phyloP scores from a whole-genome alignment of 371 early-diverging fungal genomes.

The Racocetra persica region DNA sequence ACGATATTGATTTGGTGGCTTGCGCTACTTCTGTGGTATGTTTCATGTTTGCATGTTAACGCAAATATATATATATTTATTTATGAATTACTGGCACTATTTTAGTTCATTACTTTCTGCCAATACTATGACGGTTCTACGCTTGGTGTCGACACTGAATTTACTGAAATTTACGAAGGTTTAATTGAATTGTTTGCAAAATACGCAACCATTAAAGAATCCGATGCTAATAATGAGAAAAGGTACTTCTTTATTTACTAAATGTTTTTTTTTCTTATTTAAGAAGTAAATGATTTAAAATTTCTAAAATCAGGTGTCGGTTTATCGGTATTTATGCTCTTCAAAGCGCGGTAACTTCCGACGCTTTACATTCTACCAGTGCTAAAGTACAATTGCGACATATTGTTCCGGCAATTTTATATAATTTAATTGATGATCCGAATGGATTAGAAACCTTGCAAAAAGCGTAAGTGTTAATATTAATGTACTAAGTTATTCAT shows the following conservation, averaged over 20 bases:
- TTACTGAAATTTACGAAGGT: conserved; percentile 65
- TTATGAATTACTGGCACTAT: background rate
- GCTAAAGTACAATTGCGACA: conserved; percentile 60
- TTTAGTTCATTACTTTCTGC: conserved; percentile 75
- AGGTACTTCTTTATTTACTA: conserved; percentile 47
- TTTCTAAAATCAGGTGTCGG: conserved; percentile 53
- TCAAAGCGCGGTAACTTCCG: conserved; percentile 61
- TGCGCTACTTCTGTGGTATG: conserved; percentile 45
- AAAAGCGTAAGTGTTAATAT: conserved; percentile 45
- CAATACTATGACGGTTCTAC: conserved; percentile 73
- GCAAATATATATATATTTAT: conserved; percentile 13
- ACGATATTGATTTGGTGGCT: conserved; percentile 48
- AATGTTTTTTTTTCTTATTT: background rate
- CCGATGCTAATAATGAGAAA: conserved; percentile 52
- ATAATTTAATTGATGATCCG: conserved; percentile 52
- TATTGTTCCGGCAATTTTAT: conserved; percentile 65
- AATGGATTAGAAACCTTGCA: conserved; percentile 48
- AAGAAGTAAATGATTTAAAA: background rate
- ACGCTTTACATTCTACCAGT: conserved; percentile 62
- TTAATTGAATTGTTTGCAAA: conserved; percentile 68
- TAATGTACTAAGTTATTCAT: conserved; percentile 29
- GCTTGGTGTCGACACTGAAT: conserved; percentile 71
- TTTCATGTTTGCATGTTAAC: background rate
- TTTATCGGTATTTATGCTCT: conserved; percentile 64
- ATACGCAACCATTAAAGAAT: conserved; percentile 56